phyloP scores from a whole-genome alignment of 148 eudicot genomes.

The Chenopodium suecicum region DNA sequence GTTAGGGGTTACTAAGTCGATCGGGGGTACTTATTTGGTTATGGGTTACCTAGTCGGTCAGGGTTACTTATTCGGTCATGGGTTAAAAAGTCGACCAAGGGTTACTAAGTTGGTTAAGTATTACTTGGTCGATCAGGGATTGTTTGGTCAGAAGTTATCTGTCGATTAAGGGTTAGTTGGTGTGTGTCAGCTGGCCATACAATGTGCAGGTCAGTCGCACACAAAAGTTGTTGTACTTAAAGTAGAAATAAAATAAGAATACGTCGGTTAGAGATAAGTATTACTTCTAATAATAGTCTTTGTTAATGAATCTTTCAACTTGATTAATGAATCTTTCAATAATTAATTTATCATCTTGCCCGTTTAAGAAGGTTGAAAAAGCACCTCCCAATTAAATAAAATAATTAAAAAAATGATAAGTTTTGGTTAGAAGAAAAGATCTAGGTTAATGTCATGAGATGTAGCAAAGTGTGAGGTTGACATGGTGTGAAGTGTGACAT shows the following conservation, averaged over 20 bases:
- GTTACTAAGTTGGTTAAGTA: too few species aligned
- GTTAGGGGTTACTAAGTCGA: too few species aligned
- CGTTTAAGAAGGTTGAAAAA: conserved; percentile 1
- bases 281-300: not conserved
- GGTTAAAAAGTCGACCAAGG: too few species aligned
- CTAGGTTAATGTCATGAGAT: conserved; percentile 7
- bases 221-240: not conserved
- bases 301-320: conserved; percentile 7
- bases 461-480: not conserved
- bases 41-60: too few species aligned
- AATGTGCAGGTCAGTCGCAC: too few species aligned
- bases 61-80: too few species aligned
- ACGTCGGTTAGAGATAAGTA: not conserved
- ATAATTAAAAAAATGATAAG: not conserved
- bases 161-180: too few species aligned
- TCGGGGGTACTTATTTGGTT: too few species aligned
- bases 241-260: not conserved
- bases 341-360: not conserved
- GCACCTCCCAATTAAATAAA: not conserved
- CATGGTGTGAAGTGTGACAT: not conserved
- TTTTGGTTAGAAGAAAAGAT: not conserved
- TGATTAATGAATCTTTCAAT: conserved; percentile 5
- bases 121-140: too few species aligned
- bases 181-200: too few species aligned
- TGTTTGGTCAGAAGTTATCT: too few species aligned